Conservation (phyloP, 2,329 filamentous ascomycete species). For the Aspergillus novofumigatus region DNA sequence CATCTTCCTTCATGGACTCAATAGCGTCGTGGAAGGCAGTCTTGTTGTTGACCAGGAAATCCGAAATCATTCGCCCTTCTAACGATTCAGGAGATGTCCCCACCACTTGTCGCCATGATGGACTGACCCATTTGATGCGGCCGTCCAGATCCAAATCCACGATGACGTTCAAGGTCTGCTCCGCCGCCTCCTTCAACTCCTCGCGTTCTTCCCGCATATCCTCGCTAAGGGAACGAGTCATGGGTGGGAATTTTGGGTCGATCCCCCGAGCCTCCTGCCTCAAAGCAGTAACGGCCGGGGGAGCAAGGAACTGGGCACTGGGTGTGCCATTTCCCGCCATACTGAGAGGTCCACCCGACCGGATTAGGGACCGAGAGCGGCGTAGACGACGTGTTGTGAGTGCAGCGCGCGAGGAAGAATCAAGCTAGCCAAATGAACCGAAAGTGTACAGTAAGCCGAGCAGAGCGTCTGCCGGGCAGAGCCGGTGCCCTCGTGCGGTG, state of each 20-base stretch:
- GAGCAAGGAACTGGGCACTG: conserved; percentile 39
- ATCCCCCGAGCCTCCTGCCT: conserved; percentile 41
- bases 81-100: conserved; percentile 71
- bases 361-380: conserved; percentile 7
- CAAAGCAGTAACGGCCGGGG: conserved; percentile 42
- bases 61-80: conserved; percentile 70
- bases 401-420: conserved; percentile 2
- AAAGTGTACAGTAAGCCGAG: conserved; percentile 14
- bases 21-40: conserved; percentile 76
- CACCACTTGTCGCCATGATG: conserved; percentile 91
- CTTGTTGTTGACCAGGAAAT: conserved; percentile 76
- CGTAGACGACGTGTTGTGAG: not conserved
- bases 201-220: conserved; percentile 91
- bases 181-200: conserved; percentile 89
- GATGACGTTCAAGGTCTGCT: conserved; percentile 95
- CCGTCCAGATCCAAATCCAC: conserved; percentile 89
- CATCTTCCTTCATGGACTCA: conserved; percentile 85
- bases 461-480: conserved; percentile 43
- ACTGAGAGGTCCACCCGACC: conserved; percentile 20
- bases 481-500: conserved; percentile 38
- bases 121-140: conserved; percentile 90
- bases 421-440: conserved; percentile 4
- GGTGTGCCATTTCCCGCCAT: conserved; percentile 42
- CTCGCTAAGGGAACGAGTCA: conserved; percentile 69
- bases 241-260: conserved; percentile 33